These are phyloP conservation scores for Laguncularia racemosa DNA, from an alignment of 345 rosid genomes.

Conservation along the genomic window DNA sequence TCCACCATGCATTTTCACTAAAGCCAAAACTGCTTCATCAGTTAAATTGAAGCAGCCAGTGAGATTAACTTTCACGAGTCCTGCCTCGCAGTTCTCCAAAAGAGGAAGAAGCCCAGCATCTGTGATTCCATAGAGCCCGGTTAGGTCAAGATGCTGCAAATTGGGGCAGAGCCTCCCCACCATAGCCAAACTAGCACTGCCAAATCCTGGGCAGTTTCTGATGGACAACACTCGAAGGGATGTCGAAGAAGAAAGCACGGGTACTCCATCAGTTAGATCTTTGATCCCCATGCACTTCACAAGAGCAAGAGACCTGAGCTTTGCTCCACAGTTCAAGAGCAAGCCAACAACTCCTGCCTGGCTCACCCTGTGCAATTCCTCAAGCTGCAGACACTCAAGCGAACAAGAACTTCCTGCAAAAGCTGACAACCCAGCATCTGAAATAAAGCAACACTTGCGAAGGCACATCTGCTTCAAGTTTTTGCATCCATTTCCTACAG, in stretches of 20 bases:
- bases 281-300: conserved; percentile 60
- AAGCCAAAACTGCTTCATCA: conserved; percentile 33
- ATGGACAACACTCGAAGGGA: conserved; percentile 52
- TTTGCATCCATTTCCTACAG: conserved; percentile 44
- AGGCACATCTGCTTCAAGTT: conserved; percentile 61
- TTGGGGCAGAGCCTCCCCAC: conserved; percentile 57
- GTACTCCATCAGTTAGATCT: conserved; percentile 26
- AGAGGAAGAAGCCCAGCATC: conserved; percentile 55
- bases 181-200: conserved; percentile 43
- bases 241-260: conserved; percentile 24
- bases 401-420: conserved; percentile 43
- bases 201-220: conserved; percentile 61
- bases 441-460: conserved; percentile 52
- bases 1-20: conserved; percentile 47
- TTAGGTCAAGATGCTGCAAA: conserved; percentile 56
- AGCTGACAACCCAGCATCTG: conserved; percentile 48
- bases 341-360: conserved; percentile 40
- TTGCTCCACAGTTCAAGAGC: conserved; percentile 38
- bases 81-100: conserved; percentile 37
- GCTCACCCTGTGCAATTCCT: conserved; percentile 51
- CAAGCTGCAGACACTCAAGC: conserved; percentile 67
- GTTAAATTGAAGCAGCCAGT: conserved; percentile 54
- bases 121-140: conserved; percentile 46
- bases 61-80: conserved; percentile 56
- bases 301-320: conserved; percentile 43